Conservation (phyloP, 345 rosid species). For the Brassica cretica region DNA sequence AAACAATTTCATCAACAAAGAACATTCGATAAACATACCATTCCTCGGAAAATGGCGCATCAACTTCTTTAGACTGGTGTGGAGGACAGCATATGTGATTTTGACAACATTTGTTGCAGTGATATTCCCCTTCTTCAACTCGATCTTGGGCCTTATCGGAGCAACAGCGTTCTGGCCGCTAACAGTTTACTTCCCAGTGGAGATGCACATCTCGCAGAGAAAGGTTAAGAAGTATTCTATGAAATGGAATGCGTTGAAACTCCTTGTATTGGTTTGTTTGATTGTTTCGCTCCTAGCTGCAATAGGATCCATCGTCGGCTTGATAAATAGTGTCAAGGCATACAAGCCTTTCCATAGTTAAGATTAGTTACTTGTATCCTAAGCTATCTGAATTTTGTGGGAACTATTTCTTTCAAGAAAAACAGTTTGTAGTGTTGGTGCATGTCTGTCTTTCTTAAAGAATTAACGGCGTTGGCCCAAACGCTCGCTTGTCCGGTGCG, state of each 20-base stretch:
- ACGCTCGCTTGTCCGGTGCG: not conserved
- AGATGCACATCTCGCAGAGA: constrained; percentile 70
- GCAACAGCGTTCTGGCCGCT: constrained; percentile 81
- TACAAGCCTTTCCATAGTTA: constrained; percentile 64
- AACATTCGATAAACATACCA: constrained; percentile 47
- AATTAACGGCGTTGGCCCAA: not conserved
- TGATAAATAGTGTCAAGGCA: constrained; percentile 49
- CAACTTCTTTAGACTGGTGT: constrained; percentile 63
- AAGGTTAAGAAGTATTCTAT: constrained; percentile 51
- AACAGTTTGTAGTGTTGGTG: not conserved
- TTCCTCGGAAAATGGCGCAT: constrained; percentile 45
- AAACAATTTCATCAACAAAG: constrained; percentile 56
- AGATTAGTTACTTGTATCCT: not conserved
- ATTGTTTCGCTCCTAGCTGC: constrained; percentile 65
- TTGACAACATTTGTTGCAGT: constrained; percentile 66
- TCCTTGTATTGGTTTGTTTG: constrained; percentile 58
- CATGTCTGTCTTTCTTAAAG: not conserved
- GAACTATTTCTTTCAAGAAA: not conserved
- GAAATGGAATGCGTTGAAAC: constrained; percentile 67
- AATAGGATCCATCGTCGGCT: constrained; percentile 67
- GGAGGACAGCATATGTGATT: constrained; percentile 77
- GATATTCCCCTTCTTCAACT: constrained; percentile 91
- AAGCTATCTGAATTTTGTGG: not conserved
- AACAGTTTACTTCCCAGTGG: constrained; percentile 80
- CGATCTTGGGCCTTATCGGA: constrained; percentile 75